A percentile compares a stretch with the other conserved stretches of the same genome.
Conservation (phyloP, 495 filamentous ascomycete genomes). For the Ramalina intermedia region DNA sequence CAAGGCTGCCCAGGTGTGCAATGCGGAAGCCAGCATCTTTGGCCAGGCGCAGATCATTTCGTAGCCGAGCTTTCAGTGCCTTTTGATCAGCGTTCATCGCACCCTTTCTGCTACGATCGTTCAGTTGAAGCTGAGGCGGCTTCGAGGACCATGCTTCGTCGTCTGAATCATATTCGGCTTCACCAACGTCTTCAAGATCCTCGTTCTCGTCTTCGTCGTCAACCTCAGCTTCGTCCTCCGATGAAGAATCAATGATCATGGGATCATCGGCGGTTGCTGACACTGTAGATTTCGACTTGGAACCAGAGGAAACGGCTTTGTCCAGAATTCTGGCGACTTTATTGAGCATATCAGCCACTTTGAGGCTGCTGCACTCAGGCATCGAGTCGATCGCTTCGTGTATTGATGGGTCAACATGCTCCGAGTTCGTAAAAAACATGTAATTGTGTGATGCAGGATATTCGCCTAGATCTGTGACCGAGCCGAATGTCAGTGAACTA, state of each 20-base stretch:
- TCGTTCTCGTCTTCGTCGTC: slow-evolving; percentile 21
- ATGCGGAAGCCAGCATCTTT: slow-evolving; percentile 60
- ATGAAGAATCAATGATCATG: slow-evolving; percentile 11
- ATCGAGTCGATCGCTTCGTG: slow-evolving; percentile 32
- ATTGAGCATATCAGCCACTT: slow-evolving; percentile 22
- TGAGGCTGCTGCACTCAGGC: slow-evolving; percentile 15
- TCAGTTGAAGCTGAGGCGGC: background rate
- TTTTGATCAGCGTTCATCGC: slow-evolving; percentile 7
- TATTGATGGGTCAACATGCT: slow-evolving; percentile 31
- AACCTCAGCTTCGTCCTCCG: slow-evolving; percentile 10
- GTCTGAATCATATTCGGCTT: slow-evolving; percentile 3
- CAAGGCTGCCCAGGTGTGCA: slow-evolving; percentile 42
- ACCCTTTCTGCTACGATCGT: slow-evolving; percentile 7
- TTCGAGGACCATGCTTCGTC: slow-evolving; percentile 9
- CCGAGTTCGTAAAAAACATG: slow-evolving; percentile 41
- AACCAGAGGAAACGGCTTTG: slow-evolving; percentile 15
- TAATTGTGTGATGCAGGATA: slow-evolving; percentile 51
- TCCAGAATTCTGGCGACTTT: slow-evolving; percentile 27
- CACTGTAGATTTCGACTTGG: slow-evolving; percentile 5
- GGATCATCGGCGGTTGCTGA: slow-evolving; percentile 1
- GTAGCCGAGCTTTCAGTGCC: slow-evolving; percentile 26
- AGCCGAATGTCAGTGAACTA: too few species aligned
- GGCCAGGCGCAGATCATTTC: slow-evolving; percentile 45
- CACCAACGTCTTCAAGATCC: slow-evolving; percentile 1
- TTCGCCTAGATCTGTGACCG: slow-evolving; percentile 37